phyloP scores from a whole-genome alignment of 495 filamentous ascomycete genomes.

The Penicillium lividum region DNA sequence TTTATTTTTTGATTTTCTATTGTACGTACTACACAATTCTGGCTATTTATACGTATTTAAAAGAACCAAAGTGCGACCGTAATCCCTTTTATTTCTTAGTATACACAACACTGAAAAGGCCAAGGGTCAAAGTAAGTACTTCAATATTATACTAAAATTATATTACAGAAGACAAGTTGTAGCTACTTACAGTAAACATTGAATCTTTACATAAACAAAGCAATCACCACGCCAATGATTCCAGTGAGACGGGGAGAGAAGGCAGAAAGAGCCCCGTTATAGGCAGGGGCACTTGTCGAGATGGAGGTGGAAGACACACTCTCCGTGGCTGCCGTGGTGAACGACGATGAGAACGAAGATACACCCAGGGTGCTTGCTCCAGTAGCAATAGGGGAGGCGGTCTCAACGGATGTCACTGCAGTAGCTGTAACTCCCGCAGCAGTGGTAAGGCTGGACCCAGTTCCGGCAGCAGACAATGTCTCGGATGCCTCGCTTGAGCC shows the following conservation, averaged over 20 bases:
- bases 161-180: too few relatives aligned
- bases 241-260: conserved; percentile 1
- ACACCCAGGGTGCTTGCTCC: not conserved
- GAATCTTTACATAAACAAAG: conserved; percentile 1
- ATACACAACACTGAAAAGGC: too few relatives aligned
- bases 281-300: not conserved
- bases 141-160: too few relatives aligned
- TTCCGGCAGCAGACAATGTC: not conserved
- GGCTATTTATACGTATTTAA: too few relatives aligned
- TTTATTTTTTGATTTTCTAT: too few relatives aligned
- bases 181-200: too few relatives aligned
- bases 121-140: too few relatives aligned
- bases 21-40: too few relatives aligned
- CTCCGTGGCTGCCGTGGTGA: not conserved
- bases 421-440: not conserved
- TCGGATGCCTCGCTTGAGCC: too few relatives aligned
- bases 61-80: too few relatives aligned
- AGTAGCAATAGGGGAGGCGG: not conserved
- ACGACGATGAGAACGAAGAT: too few relatives aligned
- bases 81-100: too few relatives aligned
- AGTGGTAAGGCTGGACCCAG: not conserved
- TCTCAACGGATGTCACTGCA: not conserved
- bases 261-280: not conserved
- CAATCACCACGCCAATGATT: conserved; percentile 8
- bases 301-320: not conserved